Evolutionary conservation across 2,329 filamentous ascomycete genomes (phyloP).

Genomic region (Fusarium chaquense): DNA sequence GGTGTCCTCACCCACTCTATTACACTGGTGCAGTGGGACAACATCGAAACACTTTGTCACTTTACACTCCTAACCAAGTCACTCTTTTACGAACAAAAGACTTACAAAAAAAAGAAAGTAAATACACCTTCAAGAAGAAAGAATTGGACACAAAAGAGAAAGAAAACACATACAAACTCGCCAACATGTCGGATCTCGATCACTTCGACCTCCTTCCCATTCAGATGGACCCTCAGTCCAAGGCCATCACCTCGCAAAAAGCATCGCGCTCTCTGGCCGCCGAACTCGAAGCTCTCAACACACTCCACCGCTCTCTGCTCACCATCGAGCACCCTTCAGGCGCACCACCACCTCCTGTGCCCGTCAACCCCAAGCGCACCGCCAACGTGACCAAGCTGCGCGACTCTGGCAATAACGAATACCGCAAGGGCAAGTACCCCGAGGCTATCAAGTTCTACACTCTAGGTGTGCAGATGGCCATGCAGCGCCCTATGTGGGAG

Average conservation of each 20-base stretch:
- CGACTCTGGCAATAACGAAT: slow-evolving; percentile 85
- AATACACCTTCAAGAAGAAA: neutral
- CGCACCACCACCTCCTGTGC: slow-evolving; percentile 86
- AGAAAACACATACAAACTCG: slow-evolving; percentile 10
- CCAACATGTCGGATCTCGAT: slow-evolving; percentile 69
- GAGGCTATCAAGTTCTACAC: slow-evolving; percentile 86
- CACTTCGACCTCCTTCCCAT: slow-evolving; percentile 87
- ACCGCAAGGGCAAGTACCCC: slow-evolving; percentile 78
- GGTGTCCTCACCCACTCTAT: slow-evolving; percentile 49
- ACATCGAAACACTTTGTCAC: slow-evolving; percentile 13
- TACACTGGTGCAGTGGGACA: slow-evolving; percentile 4
- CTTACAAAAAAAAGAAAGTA: neutral
- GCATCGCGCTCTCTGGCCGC: slow-evolving; percentile 65
- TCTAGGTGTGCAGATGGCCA: slow-evolving; percentile 90
- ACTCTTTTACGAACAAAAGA: slow-evolving; percentile 24
- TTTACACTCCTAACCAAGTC: slow-evolving; percentile 31
- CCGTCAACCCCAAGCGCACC: slow-evolving; percentile 91
- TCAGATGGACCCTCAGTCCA: slow-evolving; percentile 82
- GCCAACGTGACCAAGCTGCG: slow-evolving; percentile 91
- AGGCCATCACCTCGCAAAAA: slow-evolving; percentile 71
- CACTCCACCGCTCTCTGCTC: slow-evolving; percentile 80
- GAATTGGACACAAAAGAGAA: neutral
- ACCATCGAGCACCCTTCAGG: slow-evolving; percentile 64
- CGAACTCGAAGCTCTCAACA: slow-evolving; percentile 81
- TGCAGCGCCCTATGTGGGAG: slow-evolving; percentile 87